These are phyloP conservation scores for Penicillium occitanis DNA, from an alignment of 2,329 filamentous ascomycete species.

Conservation along the genomic window DNA sequence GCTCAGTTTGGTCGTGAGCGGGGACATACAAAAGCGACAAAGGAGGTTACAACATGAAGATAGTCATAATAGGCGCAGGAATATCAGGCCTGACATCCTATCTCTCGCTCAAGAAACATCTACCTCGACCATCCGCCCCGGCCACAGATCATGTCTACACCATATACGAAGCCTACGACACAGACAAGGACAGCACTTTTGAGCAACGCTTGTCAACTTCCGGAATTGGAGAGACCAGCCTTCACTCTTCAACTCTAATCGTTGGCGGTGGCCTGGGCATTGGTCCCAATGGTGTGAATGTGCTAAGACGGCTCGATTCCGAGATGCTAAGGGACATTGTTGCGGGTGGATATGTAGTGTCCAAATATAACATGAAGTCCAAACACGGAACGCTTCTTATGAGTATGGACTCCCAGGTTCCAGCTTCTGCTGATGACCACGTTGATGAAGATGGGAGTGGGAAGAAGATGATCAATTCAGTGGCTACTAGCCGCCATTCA, in stretches of 20 bases:
- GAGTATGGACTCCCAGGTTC: conserved; percentile 25
- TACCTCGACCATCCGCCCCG: conserved; percentile 27
- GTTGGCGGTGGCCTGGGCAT: conserved; percentile 43
- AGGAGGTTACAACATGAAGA: conserved; percentile 35
- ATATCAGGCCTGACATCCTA: conserved; percentile 44
- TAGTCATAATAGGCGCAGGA: conserved; percentile 46
- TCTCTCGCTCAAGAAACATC: conserved; percentile 42
- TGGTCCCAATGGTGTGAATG: conserved; percentile 42
- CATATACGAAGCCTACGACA: conserved; percentile 45
- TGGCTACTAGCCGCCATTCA: conserved; percentile 41
- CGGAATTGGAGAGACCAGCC: conserved; percentile 14
- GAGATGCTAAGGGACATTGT: conserved; percentile 36
- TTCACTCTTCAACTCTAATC: conserved; percentile 36
- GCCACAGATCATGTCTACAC: conserved; percentile 32
- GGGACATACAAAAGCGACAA: not conserved
- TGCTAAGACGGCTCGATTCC: conserved; percentile 40
- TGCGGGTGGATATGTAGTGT: conserved; percentile 35
- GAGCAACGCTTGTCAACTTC: conserved; percentile 24
- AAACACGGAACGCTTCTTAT: conserved; percentile 38
- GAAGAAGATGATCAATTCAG: conserved; percentile 29
- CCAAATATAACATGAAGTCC: conserved; percentile 35
- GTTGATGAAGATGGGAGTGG: conserved; percentile 14
- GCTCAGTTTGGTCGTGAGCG: not conserved
- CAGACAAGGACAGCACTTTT: conserved; percentile 27
- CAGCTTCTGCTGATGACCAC: not conserved